phyloP scores from a whole-genome alignment of 192 early-diverging fungal genomes.

The Rhizoclosmatium globosum region DNA sequence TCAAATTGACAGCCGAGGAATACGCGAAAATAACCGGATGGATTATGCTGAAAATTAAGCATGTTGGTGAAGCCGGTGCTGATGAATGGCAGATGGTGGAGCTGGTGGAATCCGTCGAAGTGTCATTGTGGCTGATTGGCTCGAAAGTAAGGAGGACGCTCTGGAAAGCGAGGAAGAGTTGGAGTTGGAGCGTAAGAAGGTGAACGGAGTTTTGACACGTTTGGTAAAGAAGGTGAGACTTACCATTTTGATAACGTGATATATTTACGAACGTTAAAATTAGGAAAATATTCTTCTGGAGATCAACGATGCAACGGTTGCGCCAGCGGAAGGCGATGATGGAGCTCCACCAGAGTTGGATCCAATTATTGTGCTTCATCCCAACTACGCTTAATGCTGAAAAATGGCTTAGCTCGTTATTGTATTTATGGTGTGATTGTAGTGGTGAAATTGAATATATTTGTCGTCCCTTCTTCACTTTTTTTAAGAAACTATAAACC shows the following conservation, averaged over 20 bases:
- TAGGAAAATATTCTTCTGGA: conserved; percentile 51
- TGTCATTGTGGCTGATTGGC: conserved; percentile 75
- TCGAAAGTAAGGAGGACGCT: conserved; percentile 68
- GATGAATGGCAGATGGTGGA: neutral
- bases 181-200: conserved; percentile 62
- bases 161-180: conserved; percentile 71
- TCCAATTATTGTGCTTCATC: conserved; percentile 57
- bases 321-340: conserved; percentile 26
- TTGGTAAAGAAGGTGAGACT: conserved; percentile 67
- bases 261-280: neutral
- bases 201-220: conserved; percentile 72
- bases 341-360: conserved; percentile 25
- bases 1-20: conserved; percentile 54
- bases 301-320: conserved; percentile 44
- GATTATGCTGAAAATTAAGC: conserved; percentile 44
- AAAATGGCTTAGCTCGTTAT: neutral
- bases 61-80: neutral
- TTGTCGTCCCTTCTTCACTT: too few species aligned
- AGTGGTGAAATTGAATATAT: too few species aligned
- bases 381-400: conserved; percentile 44
- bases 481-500: too few species aligned
- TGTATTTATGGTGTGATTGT: too few species aligned
- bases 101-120: conserved; percentile 54
- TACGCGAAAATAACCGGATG: conserved; percentile 57
- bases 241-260: neutral